Evolutionary conservation across 306 rosid genomes (phyloP).

Genomic region (Gastrolobium villosum): DNA sequence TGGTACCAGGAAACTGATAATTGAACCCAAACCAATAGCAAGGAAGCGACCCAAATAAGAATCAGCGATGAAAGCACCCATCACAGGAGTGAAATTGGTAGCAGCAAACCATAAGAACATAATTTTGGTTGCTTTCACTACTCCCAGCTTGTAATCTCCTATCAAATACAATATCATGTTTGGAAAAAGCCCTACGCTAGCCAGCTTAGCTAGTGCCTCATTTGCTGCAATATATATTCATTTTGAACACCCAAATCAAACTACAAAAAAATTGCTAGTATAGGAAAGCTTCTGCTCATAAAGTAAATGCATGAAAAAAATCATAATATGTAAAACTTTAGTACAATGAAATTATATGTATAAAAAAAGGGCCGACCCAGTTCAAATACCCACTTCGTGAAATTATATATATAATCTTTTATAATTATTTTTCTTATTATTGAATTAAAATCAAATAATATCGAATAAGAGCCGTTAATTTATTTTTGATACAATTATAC

Average conservation of each 20-base stretch:
- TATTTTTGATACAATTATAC: too few species aligned
- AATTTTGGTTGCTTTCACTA: constrained; percentile 56
- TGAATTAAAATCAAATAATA: too few species aligned
- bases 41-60: constrained; percentile 76
- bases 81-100: constrained; percentile 60
- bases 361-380: too few species aligned
- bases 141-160: constrained; percentile 54
- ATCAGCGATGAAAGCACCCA: constrained; percentile 79
- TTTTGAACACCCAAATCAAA: constrained; percentile 28
- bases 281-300: not conserved
- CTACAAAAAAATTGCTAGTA: not conserved
- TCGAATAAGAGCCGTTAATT: too few species aligned
- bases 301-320: not conserved
- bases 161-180: constrained; percentile 73
- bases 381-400: too few species aligned
- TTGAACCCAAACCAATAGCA: constrained; percentile 66
- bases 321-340: not conserved
- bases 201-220: constrained; percentile 70
- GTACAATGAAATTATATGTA: too few species aligned
- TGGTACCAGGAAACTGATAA: constrained; percentile 60
- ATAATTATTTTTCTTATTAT: too few species aligned
- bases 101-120: constrained; percentile 67
- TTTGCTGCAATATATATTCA: constrained; percentile 56
- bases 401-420: too few species aligned
- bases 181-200: constrained; percentile 64